Conservation (phyloP, 2,329 filamentous ascomycete genomes). For the Colletotrichum sp. region DNA sequence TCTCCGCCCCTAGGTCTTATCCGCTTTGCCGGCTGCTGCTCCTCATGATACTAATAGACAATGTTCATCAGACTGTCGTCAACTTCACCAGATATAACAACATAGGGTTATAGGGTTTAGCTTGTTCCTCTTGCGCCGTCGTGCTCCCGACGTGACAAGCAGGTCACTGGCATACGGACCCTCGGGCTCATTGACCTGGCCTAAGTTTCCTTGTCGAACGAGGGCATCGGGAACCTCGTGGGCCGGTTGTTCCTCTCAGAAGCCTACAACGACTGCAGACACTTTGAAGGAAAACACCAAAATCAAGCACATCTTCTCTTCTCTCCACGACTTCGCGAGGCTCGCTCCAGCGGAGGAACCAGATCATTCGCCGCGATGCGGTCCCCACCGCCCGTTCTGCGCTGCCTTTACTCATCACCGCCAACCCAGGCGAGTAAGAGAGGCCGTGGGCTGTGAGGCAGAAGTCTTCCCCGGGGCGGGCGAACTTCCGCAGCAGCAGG, state of each 20-base stretch:
- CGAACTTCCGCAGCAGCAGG: not conserved
- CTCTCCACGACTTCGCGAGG: not conserved
- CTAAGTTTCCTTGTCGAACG: fast-evolving
- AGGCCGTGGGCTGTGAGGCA: not conserved
- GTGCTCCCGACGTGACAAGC: not conserved
- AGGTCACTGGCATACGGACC: not conserved
- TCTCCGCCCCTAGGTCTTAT: too few species aligned
- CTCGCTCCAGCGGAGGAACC: not conserved
- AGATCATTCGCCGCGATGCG: not conserved
- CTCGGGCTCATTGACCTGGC: not conserved
- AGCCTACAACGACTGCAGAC: not conserved
- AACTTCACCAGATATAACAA: not conserved
- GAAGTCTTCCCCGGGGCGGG: too few species aligned
- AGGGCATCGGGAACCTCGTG: not conserved
- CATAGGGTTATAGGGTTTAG: not conserved
- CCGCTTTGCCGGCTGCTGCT: not conserved
- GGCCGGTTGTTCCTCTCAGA: not conserved
- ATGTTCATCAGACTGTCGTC: not conserved
- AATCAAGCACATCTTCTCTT: not conserved
- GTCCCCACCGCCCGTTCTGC: not conserved
- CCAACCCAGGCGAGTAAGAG: not conserved
- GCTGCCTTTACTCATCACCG: not conserved
- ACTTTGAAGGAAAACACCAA: not conserved
- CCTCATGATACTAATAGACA: not conserved
- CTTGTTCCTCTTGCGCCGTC: not conserved